Percentiles rank a stretch among this genome's conserved stretches.
Conservation (phyloP, 345 rosid genomes). For the Trapa bicornis region DNA sequence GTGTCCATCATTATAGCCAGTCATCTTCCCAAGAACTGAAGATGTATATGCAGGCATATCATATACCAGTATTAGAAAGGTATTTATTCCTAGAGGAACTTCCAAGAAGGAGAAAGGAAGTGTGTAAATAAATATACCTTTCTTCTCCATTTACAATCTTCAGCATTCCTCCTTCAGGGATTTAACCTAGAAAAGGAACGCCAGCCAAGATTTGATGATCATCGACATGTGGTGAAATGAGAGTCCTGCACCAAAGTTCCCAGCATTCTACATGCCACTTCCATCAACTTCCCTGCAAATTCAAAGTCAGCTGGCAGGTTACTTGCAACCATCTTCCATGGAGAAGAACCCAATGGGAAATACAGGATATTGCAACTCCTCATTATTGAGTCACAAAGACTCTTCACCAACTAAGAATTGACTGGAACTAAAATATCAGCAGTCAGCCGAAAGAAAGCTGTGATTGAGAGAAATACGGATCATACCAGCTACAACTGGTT, state of each 20-base stretch:
- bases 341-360: too few relatives aligned
- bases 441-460: too few relatives aligned
- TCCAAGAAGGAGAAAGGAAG: neutral
- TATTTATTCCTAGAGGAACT: neutral
- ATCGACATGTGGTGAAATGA: conserved; percentile 48
- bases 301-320: too few relatives aligned
- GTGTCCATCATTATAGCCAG: neutral
- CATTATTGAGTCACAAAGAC: neutral
- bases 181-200: conserved; percentile 8
- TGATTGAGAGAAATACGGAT: neutral
- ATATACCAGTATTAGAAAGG: neutral
- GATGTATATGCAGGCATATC: neutral
- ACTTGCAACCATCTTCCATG: too few relatives aligned
- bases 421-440: neutral
- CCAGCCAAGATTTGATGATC: conserved; percentile 11
- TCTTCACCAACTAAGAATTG: neutral
- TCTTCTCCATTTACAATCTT: conserved; percentile 19
- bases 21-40: conserved; percentile 1
- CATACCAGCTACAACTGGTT: neutral
- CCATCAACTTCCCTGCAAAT: conserved; percentile 73
- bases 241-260: conserved; percentile 46
- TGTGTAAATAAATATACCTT: neutral
- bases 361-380: neutral
- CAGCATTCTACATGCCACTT: conserved; percentile 70
- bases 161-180: conserved; percentile 2